Evolutionary conservation across 2,329 filamentous ascomycete species (phyloP), one percentile per base, ranked within the genome.

Genomic region (Colletotrichum orbiculare): DNA sequence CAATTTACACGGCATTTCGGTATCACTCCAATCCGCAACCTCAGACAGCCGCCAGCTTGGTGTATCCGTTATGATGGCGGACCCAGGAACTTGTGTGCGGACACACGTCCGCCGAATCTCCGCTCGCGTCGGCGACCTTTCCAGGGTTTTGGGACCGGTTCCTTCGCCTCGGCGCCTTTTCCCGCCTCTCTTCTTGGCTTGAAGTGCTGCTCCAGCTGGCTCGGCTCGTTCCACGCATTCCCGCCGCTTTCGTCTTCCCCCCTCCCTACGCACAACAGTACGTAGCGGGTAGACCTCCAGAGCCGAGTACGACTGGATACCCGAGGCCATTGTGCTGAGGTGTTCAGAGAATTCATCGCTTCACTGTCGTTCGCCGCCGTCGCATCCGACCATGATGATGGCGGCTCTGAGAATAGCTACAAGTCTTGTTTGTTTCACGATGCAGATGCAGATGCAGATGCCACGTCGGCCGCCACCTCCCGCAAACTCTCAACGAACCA

Each of bases 401-500:
- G 4, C 49, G 49, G 54, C 47, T 63, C 47, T 42, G 54, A 41
- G 41, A 63, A 47, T 17, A 15, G 33, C 33, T 34, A 59, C 25
- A 35, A 41, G 35, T 11, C 15, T 53, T 43, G 55, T 54, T 64
- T 64, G 55, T 55, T 60, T 7, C 41, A 25, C 25, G 25, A 25
- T 25, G 25, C 25, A 25, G 25, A 25, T 25, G 25, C 25, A 25
- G 46, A 13, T n/a, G 17, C 41, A 64, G 25, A 60, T 64, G 60
- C 48, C 48, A 43, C 42, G 48, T 60, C 48, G 60, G 55, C 60
- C 55, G 41, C 42, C 54, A 34, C 13, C 37, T 35, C 60, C n/a
- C 43, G 34, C 56, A 54, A 45, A 41, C 10, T 41, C 10, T 13
- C 39, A 6, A 41, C 35, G 17, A 25, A 25, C 25, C 25, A 25